phyloP scores from a whole-genome alignment of 495 filamentous ascomycete genomes.

The Penicillium diatomitis region DNA sequence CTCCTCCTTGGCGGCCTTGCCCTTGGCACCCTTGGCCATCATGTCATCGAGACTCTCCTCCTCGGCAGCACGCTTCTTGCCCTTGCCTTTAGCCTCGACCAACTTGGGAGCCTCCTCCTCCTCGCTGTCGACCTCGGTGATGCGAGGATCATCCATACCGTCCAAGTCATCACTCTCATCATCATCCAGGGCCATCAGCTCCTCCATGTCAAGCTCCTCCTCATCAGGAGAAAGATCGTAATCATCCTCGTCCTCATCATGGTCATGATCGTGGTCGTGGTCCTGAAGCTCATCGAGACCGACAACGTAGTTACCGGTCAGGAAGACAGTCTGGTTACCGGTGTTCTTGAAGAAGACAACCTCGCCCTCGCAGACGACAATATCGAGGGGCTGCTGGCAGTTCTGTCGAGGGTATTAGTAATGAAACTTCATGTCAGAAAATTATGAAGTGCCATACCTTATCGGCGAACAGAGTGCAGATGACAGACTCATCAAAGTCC shows the following conservation, averaged over 20 bases:
- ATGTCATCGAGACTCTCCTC: slow-evolving; percentile 60
- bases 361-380: slow-evolving; percentile 80
- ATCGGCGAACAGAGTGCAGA: slow-evolving; percentile 89
- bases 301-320: slow-evolving; percentile 92
- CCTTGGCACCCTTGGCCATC: slow-evolving; percentile 61
- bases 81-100: slow-evolving; percentile 65
- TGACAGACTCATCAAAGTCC: slow-evolving; percentile 74
- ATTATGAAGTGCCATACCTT: slow-evolving; percentile 39
- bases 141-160: slow-evolving; percentile 64
- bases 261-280: slow-evolving; percentile 37
- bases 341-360: slow-evolving; percentile 81
- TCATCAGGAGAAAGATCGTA: slow-evolving; percentile 78
- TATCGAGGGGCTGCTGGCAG: slow-evolving; percentile 91
- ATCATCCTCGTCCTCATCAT: slow-evolving; percentile 59
- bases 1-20: slow-evolving; percentile 44
- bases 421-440: neutral
- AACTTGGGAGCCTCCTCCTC: slow-evolving; percentile 76
- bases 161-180: slow-evolving; percentile 81
- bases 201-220: slow-evolving; percentile 48
- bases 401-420: slow-evolving; percentile 43
- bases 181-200: slow-evolving; percentile 47
- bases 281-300: slow-evolving; percentile 42
- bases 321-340: slow-evolving; percentile 80
- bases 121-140: slow-evolving; percentile 78
- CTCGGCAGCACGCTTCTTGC: slow-evolving; percentile 75